Evolutionary conservation across 768 basidiomycete genomes (phyloP).

Genomic region (Dentipellis fragilis): DNA sequence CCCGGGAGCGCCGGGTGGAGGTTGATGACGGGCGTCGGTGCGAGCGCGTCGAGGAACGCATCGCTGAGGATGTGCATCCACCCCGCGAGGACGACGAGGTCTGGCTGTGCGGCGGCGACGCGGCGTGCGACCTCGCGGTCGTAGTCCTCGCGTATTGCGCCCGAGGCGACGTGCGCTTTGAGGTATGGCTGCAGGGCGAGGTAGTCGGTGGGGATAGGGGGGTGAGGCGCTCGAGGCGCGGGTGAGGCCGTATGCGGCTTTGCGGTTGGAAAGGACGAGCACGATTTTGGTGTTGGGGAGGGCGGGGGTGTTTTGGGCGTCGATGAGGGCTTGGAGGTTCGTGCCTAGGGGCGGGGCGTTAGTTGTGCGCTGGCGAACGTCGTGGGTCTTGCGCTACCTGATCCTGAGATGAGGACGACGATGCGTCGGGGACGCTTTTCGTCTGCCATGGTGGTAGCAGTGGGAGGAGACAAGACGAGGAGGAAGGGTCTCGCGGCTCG

Average conservation of each 20-base stretch:
- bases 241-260: constrained; percentile 79
- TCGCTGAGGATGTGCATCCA: constrained; percentile 98
- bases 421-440: constrained; percentile 21
- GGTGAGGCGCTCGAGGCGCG: constrained; percentile 67
- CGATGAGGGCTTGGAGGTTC: constrained; percentile 93
- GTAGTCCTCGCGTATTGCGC: constrained; percentile 73
- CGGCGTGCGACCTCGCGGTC: constrained; percentile 70
- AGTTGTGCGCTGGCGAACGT: background rate
- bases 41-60: constrained; percentile 62
- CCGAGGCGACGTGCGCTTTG: constrained; percentile 47
- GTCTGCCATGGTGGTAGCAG: background rate
- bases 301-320: constrained; percentile 68
- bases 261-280: constrained; percentile 86
- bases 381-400: constrained; percentile 30
- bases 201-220: constrained; percentile 72
- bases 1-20: constrained; percentile 94
- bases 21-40: constrained; percentile 79
- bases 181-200: constrained; percentile 80
- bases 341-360: constrained; percentile 45
- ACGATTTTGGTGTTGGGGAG: constrained; percentile 63
- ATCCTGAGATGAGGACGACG: constrained; percentile 58
- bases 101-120: constrained; percentile 55
- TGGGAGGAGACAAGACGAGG: background rate
- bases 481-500: background rate
- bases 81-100: constrained; percentile 89